These are phyloP conservation scores for Acanthochlamys bracteata DNA, from an alignment of 106 monocot genomes.

Conservation along the genomic window DNA sequence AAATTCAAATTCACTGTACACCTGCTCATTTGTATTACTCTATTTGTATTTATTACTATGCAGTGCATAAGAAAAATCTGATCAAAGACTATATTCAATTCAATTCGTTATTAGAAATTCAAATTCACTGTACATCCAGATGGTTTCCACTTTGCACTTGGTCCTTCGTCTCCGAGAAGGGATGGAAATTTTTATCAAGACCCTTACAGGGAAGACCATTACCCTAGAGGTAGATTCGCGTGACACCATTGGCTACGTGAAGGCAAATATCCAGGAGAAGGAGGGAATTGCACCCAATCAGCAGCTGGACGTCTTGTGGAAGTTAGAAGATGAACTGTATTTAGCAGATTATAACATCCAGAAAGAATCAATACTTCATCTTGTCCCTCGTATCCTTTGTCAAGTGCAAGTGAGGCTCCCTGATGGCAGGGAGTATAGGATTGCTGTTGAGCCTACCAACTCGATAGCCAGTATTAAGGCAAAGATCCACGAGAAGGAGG, in stretches of 20 bases:
- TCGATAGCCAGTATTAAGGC: no score
- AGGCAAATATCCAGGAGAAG: conserved; percentile 67
- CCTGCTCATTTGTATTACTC: no score
- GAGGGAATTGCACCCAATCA: conserved; percentile 67
- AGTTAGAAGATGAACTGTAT: conserved; percentile 53
- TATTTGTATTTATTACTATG: no score
- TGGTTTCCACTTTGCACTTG: conserved; percentile 17
- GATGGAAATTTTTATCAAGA: conserved; percentile 65
- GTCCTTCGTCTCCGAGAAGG: conserved; percentile 32
- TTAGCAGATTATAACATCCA: conserved; percentile 51
- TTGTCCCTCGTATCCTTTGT: conserved; percentile 29
- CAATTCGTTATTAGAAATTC: no score
- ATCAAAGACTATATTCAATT: no score
- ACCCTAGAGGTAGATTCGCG: conserved; percentile 50
- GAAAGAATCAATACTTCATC: conserved; percentile 58
- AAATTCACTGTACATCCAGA: no score
- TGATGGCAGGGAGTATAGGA: conserved; percentile 46
- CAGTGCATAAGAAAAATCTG: no score
- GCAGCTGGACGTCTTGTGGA: conserved; percentile 58
- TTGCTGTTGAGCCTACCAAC: no score
- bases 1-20: no score
- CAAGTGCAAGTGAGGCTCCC: conserved; percentile 38
- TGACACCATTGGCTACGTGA: conserved; percentile 53
- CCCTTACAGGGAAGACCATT: conserved; percentile 59
- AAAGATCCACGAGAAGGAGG: no score